Base-by-base conservation (phyloP, 129 eudicot species). In the Scalesia atractyloides region DNA sequence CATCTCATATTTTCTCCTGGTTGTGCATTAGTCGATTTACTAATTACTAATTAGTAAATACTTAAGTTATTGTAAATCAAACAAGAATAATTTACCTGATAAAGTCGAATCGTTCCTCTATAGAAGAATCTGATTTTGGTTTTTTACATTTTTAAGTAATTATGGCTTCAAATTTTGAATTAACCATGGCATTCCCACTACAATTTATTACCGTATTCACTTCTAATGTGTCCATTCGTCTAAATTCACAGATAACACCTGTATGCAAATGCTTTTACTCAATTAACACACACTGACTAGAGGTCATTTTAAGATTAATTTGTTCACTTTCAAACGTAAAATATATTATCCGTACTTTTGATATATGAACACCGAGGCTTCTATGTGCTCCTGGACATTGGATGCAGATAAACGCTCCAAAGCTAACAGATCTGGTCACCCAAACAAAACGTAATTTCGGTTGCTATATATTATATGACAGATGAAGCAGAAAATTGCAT, bases 341-440 rank as follows among this genome's bases (percentile, higher is more conserved):
- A 41, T 9, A 41, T 44, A 44, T 12, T 0, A 65, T 19, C 5
- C 64, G 11, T 66, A 90, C 99, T 89, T 94, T 90, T 72, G 99
- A 82, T 72, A 90, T 88, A 66, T 94, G 99, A 75, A 84, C 99
- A 72, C 99, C 99, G 5, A 94, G 96, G 82, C 99, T 86, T 88
- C 99, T 86, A 75, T 94, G 99, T 59, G 88, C 92, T 60, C 99
- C 99, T 75, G 99, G 88, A 79, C 99, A 94, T 82, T 88, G 88
- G 79, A 94, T 94, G 69, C 99, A 94, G 67, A 94, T 88, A 79
- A 94, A 90, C 64, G 89, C 83, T 64, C 97, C 97, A 77, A 86
- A 81, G 72, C 72, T 88, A 69, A 88, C 49, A 47, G 97, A 90
- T 75, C 98, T 93, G 89, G 34, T 66, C 41, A 69, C 69, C 54